Evolutionary conservation across 2,329 filamentous ascomycete genomes (phyloP).

Genomic region (Penicillium expansum): DNA sequence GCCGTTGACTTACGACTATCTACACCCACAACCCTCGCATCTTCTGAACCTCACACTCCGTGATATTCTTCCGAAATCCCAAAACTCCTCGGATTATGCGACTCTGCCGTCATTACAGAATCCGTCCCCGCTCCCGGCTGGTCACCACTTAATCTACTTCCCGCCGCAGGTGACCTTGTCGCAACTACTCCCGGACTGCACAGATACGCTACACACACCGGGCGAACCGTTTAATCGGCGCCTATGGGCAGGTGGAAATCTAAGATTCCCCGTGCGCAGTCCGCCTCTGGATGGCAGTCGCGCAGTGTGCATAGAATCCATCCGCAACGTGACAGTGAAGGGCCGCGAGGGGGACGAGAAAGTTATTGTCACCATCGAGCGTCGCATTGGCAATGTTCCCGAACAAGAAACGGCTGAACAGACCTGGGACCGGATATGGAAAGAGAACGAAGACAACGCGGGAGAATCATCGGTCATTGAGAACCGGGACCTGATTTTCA

Average conservation of each 20-base stretch:
- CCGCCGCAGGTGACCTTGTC: constrained; percentile 64
- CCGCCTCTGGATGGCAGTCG: constrained; percentile 36
- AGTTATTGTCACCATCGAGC: constrained; percentile 60
- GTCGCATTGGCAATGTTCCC: constrained; percentile 46
- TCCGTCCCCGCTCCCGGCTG: constrained; percentile 39
- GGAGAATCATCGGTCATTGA: constrained; percentile 54
- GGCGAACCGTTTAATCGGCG: constrained; percentile 69
- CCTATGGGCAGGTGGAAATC: constrained; percentile 82
- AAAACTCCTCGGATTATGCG: constrained; percentile 24
- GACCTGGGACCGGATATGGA: constrained; percentile 45
- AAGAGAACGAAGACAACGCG: constrained; percentile 41
- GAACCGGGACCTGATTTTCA: constrained; percentile 62
- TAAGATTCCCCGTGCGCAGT: constrained; percentile 51
- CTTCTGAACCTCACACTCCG: constrained; percentile 63
- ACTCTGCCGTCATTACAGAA: constrained; percentile 35
- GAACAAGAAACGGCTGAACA: constrained; percentile 35
- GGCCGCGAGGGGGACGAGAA: constrained; percentile 54
- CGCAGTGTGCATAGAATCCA: constrained; percentile 47
- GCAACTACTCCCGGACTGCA: constrained; percentile 74
- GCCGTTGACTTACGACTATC: constrained; percentile 53
- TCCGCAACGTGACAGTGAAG: constrained; percentile 50
- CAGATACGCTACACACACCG: constrained; percentile 75
- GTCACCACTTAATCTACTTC: constrained; percentile 86
- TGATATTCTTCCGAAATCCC: constrained; percentile 50
- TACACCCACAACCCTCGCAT: constrained; percentile 61